Evolutionary conservation across 192 early-diverging fungal species (phyloP), one percentile per base, ranked within the genome.

Genomic region (Rhizophagus sp.): DNA sequence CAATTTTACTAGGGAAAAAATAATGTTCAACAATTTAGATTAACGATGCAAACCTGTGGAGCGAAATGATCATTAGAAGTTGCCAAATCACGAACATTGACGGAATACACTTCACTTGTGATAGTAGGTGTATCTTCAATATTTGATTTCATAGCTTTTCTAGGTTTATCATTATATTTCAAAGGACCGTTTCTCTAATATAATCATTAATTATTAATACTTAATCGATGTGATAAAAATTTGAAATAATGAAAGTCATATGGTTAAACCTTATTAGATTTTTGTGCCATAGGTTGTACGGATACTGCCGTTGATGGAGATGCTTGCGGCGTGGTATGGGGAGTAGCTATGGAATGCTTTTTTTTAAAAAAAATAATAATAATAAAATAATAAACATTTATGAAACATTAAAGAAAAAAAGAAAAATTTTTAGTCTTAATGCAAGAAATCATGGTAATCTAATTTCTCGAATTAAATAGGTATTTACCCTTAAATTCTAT

Each of bases 41-140:
- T 33, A 66, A 66, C 6, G 13, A 25, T 11, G 9, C 24, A 66
- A 17, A 66, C 64, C 64, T 68, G 66, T 4, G 71, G 12, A 13
- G 24, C 25, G 22, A 50, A 73, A 25, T n/a, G 71, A 73, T 61
- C 74, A 41, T n/a, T 36, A 22, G 52, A 10, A 41, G 5, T 44
- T 0, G 50, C 50, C 17, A 61, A 24, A 62, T 61, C 41, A 70
- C 49, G 33, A 66, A 79, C 78, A 79, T 68, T 79, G 3, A 79
- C 68, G 3, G 65, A 34, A 62, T 79, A 79, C 27, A 79, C 61
- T 57, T 79, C 78, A 39, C 67, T 79, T 25, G 78, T 79, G 19
- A 79, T 79, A 11, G 78, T 79, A 4, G 78, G 68, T 10, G 78
- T 62, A 33, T 79, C 78, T 36, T 79, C 78, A 47, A 57, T 64